A percentile compares a stretch with the other conserved stretches of the same genome.
These are phyloP conservation scores for Echria macrotheca DNA, from an alignment of 495 filamentous ascomycete genomes.

Conservation along the genomic window DNA sequence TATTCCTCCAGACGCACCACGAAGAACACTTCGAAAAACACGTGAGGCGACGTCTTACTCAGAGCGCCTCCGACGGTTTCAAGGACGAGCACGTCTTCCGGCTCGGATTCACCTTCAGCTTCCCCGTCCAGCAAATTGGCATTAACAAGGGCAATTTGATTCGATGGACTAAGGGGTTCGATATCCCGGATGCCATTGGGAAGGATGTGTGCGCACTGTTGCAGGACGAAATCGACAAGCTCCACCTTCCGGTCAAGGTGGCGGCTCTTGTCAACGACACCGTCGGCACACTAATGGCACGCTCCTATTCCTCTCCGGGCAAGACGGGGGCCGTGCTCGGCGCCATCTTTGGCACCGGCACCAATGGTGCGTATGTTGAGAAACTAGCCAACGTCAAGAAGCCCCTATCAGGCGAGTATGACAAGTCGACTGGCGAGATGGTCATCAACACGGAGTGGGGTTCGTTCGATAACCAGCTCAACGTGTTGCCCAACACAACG, in stretches of 20 bases:
- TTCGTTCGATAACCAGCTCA: conserved; percentile 90
- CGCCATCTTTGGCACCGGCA: conserved; percentile 91
- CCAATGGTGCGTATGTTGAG: conserved; percentile 90
- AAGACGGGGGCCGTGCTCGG: conserved; percentile 82
- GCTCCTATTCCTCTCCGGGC: conserved; percentile 87
- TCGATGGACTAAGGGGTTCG: conserved; percentile 98
- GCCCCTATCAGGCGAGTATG: conserved; percentile 59
- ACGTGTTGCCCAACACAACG: conserved; percentile 74
- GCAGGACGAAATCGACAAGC: conserved; percentile 83
- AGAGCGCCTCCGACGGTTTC: conserved; percentile 47
- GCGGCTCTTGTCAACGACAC: conserved; percentile 96
- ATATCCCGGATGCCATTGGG: conserved; percentile 86
- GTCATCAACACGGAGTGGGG: conserved; percentile 99
- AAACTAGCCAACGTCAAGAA: conserved; percentile 65
- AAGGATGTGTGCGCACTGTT: conserved; percentile 90
- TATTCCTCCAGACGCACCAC: conserved; percentile 82
- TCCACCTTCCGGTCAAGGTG: conserved; percentile 83
- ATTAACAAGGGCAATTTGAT: conserved; percentile 91
- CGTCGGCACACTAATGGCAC: conserved; percentile 94
- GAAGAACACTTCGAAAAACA: conserved; percentile 78
- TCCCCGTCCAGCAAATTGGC: conserved; percentile 87
- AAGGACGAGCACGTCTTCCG: conserved; percentile 72
- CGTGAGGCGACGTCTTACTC: conserved; percentile 52
- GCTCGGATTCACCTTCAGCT: conserved; percentile 95
- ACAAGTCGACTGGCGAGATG: conserved; percentile 85